A percentile compares a stretch with the other conserved stretches of the same genome.
phyloP scores from a whole-genome alignment of 371 early-diverging fungal species.

The Cladochytrium tenue region DNA sequence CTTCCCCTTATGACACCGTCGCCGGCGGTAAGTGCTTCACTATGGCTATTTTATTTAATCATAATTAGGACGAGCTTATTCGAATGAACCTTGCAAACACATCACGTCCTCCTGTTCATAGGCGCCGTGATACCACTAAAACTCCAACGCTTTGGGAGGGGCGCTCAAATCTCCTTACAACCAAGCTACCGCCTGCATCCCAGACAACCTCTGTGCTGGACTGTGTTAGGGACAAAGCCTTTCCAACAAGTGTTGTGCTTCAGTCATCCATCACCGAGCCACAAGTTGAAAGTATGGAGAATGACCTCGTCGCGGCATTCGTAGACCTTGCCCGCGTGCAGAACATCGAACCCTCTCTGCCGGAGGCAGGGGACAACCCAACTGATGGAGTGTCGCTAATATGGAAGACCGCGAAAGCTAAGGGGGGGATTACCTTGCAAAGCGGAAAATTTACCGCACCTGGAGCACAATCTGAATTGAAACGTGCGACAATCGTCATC shows the following conservation, averaged over 20 bases:
- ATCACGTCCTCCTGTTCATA: slow-evolving; percentile 4
- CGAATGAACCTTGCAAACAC: slow-evolving; percentile 21
- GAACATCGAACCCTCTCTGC: no score
- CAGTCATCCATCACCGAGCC: background rate
- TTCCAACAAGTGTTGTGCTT: background rate
- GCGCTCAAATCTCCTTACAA: slow-evolving; percentile 1
- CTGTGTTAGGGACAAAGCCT: background rate
- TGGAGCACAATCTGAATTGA: background rate
- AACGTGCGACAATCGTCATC: slow-evolving; percentile 32
- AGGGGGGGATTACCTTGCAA: slow-evolving; percentile 34
- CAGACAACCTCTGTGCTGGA: background rate
- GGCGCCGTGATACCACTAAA: background rate
- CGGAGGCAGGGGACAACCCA: no score
- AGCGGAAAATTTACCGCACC: slow-evolving; percentile 21
- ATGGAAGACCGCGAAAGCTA: slow-evolving; percentile 43
- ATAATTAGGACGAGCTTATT: slow-evolving; percentile 26
- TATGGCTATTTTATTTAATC: background rate
- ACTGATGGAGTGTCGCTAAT: no score
- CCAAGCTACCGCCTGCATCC: no score
- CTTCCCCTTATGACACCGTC: slow-evolving; percentile 53
- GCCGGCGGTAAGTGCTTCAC: slow-evolving; percentile 22
- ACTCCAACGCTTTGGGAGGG: slow-evolving; percentile 25
- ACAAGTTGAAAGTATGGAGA: slow-evolving; percentile 15
- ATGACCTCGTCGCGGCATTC: slow-evolving; percentile 15
- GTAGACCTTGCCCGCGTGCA: slow-evolving; percentile 16